Conservation (phyloP, 2,329 filamentous ascomycete species). For the Pseudofabraea citricarpa region DNA sequence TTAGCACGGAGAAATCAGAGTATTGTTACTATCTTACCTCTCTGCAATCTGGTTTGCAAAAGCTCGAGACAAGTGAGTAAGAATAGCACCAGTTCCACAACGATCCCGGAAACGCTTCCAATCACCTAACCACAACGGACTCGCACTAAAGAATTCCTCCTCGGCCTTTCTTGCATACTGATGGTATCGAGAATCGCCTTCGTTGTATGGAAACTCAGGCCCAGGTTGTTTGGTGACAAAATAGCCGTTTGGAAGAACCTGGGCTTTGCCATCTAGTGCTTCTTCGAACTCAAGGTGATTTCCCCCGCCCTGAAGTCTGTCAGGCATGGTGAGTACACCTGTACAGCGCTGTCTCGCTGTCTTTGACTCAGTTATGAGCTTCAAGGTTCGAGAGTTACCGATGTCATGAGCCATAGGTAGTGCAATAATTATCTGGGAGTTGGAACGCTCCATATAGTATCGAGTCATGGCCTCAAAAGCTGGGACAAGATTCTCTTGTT, state of each 20-base stretch:
- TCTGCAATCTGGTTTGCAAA: slow-evolving; percentile 40
- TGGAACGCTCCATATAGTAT: slow-evolving; percentile 63
- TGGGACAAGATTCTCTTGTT: slow-evolving; percentile 60
- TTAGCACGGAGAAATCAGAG: slow-evolving; percentile 5
- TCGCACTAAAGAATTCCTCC: slow-evolving; percentile 39
- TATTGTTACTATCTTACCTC: slow-evolving; percentile 18
- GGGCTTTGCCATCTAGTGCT: slow-evolving; percentile 56
- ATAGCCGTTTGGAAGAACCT: slow-evolving; percentile 67
- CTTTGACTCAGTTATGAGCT: slow-evolving; percentile 52
- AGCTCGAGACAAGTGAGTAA: slow-evolving; percentile 40
- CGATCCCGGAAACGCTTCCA: slow-evolving; percentile 34
- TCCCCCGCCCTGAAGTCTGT: slow-evolving; percentile 54
- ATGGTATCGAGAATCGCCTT: slow-evolving; percentile 3
- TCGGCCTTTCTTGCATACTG: slow-evolving; percentile 37
- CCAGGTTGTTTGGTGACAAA: slow-evolving; percentile 70
- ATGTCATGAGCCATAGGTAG: slow-evolving; percentile 75
- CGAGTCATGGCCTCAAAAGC: slow-evolving; percentile 68
- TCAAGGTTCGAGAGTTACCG: slow-evolving; percentile 67
- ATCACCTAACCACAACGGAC: slow-evolving; percentile 37
- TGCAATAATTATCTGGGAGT: slow-evolving; percentile 73
- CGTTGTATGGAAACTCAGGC: not conserved
- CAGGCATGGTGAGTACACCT: slow-evolving; percentile 82
- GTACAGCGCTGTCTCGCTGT: slow-evolving; percentile 54
- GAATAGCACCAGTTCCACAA: slow-evolving; percentile 49
- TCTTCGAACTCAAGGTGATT: slow-evolving; percentile 53